Evolutionary conservation across 306 rosid species (phyloP).

Genomic region (Hippophae tibetana): DNA sequence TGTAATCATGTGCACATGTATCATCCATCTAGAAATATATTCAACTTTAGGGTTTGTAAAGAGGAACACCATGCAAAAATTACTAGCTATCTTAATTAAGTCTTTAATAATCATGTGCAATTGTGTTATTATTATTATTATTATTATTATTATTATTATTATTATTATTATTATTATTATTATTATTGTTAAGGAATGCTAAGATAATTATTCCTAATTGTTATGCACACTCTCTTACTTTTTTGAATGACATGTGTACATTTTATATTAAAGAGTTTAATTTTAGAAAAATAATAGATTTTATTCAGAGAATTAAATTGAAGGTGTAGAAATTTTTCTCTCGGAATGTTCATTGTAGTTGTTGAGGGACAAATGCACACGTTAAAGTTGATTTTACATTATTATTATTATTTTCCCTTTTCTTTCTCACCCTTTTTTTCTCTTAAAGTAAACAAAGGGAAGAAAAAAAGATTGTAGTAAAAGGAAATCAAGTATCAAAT

Average conservation of each 20-base stretch:
- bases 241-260: too few relatives aligned
- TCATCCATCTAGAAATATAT: too few relatives aligned
- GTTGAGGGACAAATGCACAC: conserved; percentile 57
- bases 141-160: too few relatives aligned
- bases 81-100: too few relatives aligned
- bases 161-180: too few relatives aligned
- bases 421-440: neutral
- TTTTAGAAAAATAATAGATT: conserved; percentile 26
- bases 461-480: conserved; percentile 13
- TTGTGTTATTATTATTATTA: too few relatives aligned
- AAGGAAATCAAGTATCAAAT: conserved; percentile 16
- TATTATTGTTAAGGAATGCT: too few relatives aligned
- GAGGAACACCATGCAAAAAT: conserved; percentile 6
- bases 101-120: too few relatives aligned
- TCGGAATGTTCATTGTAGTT: conserved; percentile 4
- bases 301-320: conserved; percentile 25
- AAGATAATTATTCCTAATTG: too few relatives aligned
- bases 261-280: too few relatives aligned
- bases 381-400: conserved; percentile 29
- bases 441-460: neutral
- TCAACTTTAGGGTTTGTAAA: conserved; percentile 14
- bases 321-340: conserved; percentile 11
- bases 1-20: conserved; percentile 23
- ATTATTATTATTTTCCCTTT: conserved; percentile 12
- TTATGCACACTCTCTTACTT: too few relatives aligned